Evolutionary conservation across 345 rosid genomes (phyloP).

Genomic region (Pugionium dolabratum): DNA sequence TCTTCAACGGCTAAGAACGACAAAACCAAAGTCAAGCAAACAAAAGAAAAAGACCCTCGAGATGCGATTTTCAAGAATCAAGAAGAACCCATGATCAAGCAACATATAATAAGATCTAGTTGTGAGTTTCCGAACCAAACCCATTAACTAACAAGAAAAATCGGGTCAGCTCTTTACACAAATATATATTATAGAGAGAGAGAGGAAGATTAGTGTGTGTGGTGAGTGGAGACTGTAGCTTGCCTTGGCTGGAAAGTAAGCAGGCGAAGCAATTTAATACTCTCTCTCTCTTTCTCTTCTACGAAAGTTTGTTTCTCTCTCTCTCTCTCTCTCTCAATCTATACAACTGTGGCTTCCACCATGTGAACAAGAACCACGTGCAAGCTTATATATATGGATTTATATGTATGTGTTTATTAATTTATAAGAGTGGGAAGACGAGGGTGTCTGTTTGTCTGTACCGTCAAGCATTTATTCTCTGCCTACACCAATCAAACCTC

Average conservation of each 20-base stretch:
- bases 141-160: neutral
- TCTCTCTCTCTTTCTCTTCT: slow-evolving; percentile 5
- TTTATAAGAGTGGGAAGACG: slow-evolving; percentile 27
- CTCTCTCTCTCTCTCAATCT: neutral
- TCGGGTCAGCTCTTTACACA: neutral
- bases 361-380: slow-evolving; percentile 40
- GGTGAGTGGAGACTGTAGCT: slow-evolving; percentile 22
- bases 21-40: slow-evolving; percentile 1
- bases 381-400: neutral
- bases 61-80: slow-evolving; percentile 10
- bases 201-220: slow-evolving; percentile 22
- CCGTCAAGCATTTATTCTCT: slow-evolving; percentile 38
- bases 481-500: slow-evolving; percentile 16
- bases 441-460: slow-evolving; percentile 31
- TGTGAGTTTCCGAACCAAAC: slow-evolving; percentile 26
- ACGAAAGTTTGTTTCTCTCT: neutral
- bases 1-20: slow-evolving; percentile 20
- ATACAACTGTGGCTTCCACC: slow-evolving; percentile 40
- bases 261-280: slow-evolving; percentile 39
- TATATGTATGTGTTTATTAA: slow-evolving; percentile 1
- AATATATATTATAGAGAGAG: neutral
- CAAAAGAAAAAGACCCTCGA: neutral
- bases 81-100: slow-evolving; percentile 26
- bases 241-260: slow-evolving; percentile 40
- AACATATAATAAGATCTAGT: slow-evolving; percentile 23